Percentiles rank a stretch among this genome's conserved stretches.
Evolutionary conservation across 2,329 filamentous ascomycete species (phyloP).

Genomic region (Samsoniella hepiali): DNA sequence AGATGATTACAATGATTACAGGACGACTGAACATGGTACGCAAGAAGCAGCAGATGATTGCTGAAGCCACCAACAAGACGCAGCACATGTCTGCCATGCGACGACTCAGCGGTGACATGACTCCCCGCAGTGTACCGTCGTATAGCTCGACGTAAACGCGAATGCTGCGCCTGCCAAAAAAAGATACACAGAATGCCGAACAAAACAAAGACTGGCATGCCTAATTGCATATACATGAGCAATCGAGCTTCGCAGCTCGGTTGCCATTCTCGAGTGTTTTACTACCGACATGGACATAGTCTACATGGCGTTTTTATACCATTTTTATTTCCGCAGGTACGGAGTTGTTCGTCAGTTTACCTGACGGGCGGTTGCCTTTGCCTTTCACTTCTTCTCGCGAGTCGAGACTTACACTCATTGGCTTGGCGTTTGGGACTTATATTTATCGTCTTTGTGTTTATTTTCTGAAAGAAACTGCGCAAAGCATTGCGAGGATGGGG

Average conservation of each 20-base stretch:
- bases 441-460: not conserved
- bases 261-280: slow-evolving; percentile 4
- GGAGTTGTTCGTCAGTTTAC: not conserved
- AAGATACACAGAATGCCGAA: not conserved
- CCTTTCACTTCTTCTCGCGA: not conserved
- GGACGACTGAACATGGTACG: slow-evolving; percentile 53
- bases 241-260: slow-evolving; percentile 9
- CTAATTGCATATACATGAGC: slow-evolving; percentile 14
- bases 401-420: not conserved
- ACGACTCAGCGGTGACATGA: slow-evolving; percentile 54
- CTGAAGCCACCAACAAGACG: slow-evolving; percentile 50
- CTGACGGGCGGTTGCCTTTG: not conserved
- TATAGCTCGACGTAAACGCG: slow-evolving; percentile 36
- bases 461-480: not conserved
- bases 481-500: slow-evolving; percentile 1
- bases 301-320: not conserved
- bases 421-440: slow-evolving; percentile 8
- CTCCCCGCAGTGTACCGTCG: slow-evolving; percentile 52
- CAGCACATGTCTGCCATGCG: slow-evolving; percentile 41
- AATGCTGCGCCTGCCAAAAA: not conserved
- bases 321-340: not conserved
- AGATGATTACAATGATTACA: slow-evolving; percentile 63
- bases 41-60: slow-evolving; percentile 61
- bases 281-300: slow-evolving; percentile 3
- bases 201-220: not conserved